Conservation (phyloP, 2,329 filamentous ascomycete genomes). For the Verticillium longisporum region DNA sequence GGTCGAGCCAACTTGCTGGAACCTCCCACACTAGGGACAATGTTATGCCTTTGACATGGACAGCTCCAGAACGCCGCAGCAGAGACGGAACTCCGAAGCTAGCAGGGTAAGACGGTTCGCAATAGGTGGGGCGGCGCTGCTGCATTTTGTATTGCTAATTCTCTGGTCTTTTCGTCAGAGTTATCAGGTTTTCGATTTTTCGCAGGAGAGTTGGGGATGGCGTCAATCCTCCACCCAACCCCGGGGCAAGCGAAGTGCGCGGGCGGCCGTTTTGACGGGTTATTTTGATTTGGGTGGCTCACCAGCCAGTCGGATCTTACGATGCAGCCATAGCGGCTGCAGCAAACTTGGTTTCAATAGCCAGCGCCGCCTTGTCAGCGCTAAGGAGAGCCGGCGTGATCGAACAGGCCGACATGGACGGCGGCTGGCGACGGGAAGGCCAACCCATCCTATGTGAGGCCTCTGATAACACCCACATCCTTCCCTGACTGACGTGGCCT, state of each 20-base stretch:
- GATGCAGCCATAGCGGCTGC: not conserved
- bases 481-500: not conserved
- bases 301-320: not conserved
- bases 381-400: not conserved
- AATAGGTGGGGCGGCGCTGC: no score
- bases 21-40: not conserved
- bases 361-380: not conserved
- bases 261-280: not conserved
- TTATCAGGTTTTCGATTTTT: no score
- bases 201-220: no score
- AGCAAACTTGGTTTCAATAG: not conserved
- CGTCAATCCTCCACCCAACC: not conserved
- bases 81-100: no score
- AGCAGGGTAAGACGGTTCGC: no score
- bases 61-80: not conserved
- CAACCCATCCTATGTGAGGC: not conserved
- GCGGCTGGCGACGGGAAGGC: not conserved
- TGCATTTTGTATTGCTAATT: no score
- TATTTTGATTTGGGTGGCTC: not conserved
- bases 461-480: not conserved
- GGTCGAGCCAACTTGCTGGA: not conserved
- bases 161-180: no score
- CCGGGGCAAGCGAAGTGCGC: not conserved
- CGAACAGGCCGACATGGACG: not conserved
- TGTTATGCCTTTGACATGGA: not conserved